Conservation (phyloP, 805 yeast genomes). For the Aciculoconidium aculeatum region DNA sequence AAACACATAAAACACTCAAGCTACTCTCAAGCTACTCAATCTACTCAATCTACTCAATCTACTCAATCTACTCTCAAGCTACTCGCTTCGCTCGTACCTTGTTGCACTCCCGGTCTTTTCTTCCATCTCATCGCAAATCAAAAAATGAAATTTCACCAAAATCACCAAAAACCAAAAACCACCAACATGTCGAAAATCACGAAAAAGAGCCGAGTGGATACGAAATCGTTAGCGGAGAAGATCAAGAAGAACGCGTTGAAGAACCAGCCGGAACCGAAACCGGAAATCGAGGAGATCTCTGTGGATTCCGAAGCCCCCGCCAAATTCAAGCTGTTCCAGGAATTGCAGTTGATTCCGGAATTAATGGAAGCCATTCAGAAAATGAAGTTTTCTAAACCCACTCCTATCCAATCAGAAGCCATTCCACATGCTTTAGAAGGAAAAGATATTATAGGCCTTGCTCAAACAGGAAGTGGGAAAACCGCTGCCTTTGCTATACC, state of each 20-base stretch:
- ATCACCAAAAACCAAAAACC: too few species aligned
- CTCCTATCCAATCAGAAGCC: conserved; percentile 89
- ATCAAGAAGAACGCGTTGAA: conserved; percentile 19
- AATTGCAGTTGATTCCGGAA: conserved; percentile 67
- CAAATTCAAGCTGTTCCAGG: conserved; percentile 20
- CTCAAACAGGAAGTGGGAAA: conserved; percentile 97
- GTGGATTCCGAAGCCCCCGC: conserved; percentile 7
- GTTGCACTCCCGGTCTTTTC: too few species aligned
- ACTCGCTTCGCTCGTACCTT: too few species aligned
- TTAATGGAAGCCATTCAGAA: conserved; percentile 72
- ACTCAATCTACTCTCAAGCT: too few species aligned
- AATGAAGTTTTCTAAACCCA: conserved; percentile 74
- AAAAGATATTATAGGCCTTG: conserved; percentile 89
- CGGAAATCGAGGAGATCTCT: conserved; percentile 10
- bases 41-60: too few species aligned
- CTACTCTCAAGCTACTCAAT: too few species aligned
- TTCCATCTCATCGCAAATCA: too few species aligned
- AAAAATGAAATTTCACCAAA: too few species aligned
- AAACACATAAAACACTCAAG: too few species aligned
- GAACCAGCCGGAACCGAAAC: conserved; percentile 2
- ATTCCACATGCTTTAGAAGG: conserved; percentile 90
- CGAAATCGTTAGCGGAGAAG: conserved; percentile 51
- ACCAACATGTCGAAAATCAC: too few species aligned
- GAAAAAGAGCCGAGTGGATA: conserved; percentile 25
- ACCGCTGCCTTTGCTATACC: conserved; percentile 99